Evolutionary conservation across 1,139 yeast genomes (phyloP).

Genomic region (Taphrina betulina): DNA sequence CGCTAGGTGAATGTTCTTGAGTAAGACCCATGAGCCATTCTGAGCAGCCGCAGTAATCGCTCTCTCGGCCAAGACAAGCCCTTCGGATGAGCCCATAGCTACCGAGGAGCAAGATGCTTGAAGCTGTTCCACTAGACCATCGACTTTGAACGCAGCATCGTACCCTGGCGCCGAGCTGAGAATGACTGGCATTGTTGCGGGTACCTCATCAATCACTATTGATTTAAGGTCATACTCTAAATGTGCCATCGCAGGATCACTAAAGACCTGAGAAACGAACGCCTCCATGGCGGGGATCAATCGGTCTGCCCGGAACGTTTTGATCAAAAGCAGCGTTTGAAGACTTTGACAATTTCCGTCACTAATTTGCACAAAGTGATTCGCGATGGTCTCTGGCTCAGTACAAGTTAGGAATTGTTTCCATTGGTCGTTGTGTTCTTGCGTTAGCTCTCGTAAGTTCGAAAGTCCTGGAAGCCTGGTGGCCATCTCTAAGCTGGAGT

Average conservation of each 20-base stretch:
- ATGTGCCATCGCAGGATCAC: neutral
- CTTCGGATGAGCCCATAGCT: constrained; percentile 78
- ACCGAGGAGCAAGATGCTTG: constrained; percentile 48
- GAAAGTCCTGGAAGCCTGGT: neutral
- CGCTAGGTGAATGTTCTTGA: constrained; percentile 79
- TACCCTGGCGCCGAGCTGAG: constrained; percentile 61
- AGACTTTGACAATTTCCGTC: neutral
- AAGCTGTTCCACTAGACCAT: constrained; percentile 47
- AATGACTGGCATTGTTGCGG: constrained; percentile 49
- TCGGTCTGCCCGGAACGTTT: constrained; percentile 39
- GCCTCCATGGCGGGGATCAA: constrained; percentile 37
- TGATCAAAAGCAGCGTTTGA: constrained; percentile 34
- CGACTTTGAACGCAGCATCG: constrained; percentile 64
- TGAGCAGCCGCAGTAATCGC: constrained; percentile 52
- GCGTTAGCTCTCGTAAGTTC: neutral
- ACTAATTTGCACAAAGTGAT: neutral
- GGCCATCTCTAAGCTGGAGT: neutral
- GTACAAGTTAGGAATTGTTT: neutral
- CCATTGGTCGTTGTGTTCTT: neutral
- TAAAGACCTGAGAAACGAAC: too few species aligned
- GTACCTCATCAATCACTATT: constrained; percentile 38
- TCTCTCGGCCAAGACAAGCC: constrained; percentile 56
- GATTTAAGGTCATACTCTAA: constrained; percentile 34
- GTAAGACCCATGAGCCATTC: constrained; percentile 63
- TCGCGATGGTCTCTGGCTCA: neutral